phyloP scores from a whole-genome alignment of 2,329 filamentous ascomycete genomes.

The Colletotrichum sp. region DNA sequence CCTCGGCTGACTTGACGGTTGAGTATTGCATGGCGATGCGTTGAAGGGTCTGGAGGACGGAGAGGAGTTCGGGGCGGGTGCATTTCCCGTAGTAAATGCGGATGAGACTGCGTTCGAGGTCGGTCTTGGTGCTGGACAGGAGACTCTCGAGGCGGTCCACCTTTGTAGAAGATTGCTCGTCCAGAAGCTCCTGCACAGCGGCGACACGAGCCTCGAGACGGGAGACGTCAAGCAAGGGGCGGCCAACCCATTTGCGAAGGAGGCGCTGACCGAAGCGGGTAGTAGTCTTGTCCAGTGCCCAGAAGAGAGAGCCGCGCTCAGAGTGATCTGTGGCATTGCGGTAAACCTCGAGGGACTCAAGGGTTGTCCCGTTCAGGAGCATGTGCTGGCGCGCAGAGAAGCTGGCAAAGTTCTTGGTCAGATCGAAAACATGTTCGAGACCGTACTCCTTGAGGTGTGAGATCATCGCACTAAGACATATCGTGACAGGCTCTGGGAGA shows the following conservation, averaged over 20 bases:
- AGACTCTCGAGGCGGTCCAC: constrained; percentile 79
- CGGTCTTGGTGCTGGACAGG: constrained; percentile 73
- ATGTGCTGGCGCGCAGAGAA: constrained; percentile 96
- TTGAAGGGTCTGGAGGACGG: constrained; percentile 85
- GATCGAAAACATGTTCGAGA: constrained; percentile 90
- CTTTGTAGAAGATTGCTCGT: constrained; percentile 67
- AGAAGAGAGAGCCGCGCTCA: constrained; percentile 89
- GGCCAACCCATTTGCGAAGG: constrained; percentile 92
- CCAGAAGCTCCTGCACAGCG: constrained; percentile 85
- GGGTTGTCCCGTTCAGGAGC: constrained; percentile 92
- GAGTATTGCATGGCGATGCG: constrained; percentile 79
- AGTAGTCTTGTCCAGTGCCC: constrained; percentile 91
- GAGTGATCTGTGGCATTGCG: constrained; percentile 90
- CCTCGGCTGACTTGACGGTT: constrained; percentile 65
- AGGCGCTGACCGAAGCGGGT: constrained; percentile 89
- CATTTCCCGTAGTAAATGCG: constrained; percentile 98
- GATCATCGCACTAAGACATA: constrained; percentile 97
- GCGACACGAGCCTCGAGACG: constrained; percentile 79
- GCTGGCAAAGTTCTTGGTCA: constrained; percentile 96
- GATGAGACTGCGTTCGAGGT: constrained; percentile 92
- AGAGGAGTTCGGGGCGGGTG: constrained; percentile 84
- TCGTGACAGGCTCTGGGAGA: constrained; percentile 83
- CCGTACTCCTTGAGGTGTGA: constrained; percentile 90
- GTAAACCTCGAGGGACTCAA: constrained; percentile 94
- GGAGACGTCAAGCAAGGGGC: constrained; percentile 79